Conservation (phyloP, 352 stramenopile species). For the Globisporangium megalacanthum region DNA sequence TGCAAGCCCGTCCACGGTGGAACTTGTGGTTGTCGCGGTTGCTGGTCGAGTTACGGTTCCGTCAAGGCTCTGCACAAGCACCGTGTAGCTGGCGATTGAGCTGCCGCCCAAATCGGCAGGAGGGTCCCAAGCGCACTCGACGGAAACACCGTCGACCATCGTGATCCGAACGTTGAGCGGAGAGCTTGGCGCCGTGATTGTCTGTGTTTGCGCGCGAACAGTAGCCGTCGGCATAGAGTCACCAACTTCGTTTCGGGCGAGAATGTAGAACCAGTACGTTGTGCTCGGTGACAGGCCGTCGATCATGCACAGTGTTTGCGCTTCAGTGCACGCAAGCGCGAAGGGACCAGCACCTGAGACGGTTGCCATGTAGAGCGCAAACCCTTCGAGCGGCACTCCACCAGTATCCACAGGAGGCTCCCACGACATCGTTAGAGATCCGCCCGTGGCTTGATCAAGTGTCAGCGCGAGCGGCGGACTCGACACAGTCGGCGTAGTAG, state of each 20-base stretch:
- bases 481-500: slow-evolving; percentile 24
- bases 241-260: slow-evolving; percentile 30
- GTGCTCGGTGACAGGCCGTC: slow-evolving; percentile 22
- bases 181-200: slow-evolving; percentile 20
- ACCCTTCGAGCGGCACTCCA: slow-evolving; percentile 32
- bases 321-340: slow-evolving; percentile 16
- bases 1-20: slow-evolving; percentile 4
- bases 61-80: slow-evolving; percentile 16
- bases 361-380: slow-evolving; percentile 25
- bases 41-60: background rate
- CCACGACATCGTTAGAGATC: slow-evolving; percentile 37
- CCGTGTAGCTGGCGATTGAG: slow-evolving; percentile 23
- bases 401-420: slow-evolving; percentile 31
- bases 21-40: background rate
- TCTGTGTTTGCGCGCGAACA: slow-evolving; percentile 19
- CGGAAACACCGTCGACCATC: slow-evolving; percentile 20
- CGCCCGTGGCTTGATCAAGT: slow-evolving; percentile 20
- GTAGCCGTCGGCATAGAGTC: slow-evolving; percentile 20
- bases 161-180: slow-evolving; percentile 26
- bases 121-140: slow-evolving; percentile 27
- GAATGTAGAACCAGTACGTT: slow-evolving; percentile 36
- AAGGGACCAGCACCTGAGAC: slow-evolving; percentile 14
- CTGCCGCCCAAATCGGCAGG: slow-evolving; percentile 37
- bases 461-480: slow-evolving; percentile 21
- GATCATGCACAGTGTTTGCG: slow-evolving; percentile 21